Evolutionary conservation across 306 rosid species (phyloP).

Genomic region (Herpetospermum pedunculosum): DNA sequence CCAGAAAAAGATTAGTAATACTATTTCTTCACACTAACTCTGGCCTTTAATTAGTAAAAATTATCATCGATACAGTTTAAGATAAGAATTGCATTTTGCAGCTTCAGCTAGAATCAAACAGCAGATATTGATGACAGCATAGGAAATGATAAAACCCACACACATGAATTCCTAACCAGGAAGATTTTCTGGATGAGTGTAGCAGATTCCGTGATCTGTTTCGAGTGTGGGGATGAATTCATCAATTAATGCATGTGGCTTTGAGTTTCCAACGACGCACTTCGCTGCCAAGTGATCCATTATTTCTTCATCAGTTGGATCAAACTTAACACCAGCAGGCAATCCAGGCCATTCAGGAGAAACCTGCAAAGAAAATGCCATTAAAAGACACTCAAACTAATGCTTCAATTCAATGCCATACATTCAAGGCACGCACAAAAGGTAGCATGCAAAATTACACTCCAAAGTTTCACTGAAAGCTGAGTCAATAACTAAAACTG

Average conservation of each 20-base stretch:
- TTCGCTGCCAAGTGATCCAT: slow-evolving; percentile 70
- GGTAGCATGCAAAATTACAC: neutral
- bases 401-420: neutral
- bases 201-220: slow-evolving; percentile 57
- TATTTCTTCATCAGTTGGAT: slow-evolving; percentile 70
- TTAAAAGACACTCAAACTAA: neutral
- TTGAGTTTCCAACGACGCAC: slow-evolving; percentile 41
- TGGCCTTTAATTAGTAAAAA: neutral
- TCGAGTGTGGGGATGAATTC: slow-evolving; percentile 82
- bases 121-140: neutral
- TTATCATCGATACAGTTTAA: too few species aligned
- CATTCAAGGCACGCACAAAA: neutral
- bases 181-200: slow-evolving; percentile 80
- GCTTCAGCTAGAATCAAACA: too few species aligned
- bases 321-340: slow-evolving; percentile 85
- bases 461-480: neutral
- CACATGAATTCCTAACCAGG: slow-evolving; percentile 36
- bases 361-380: slow-evolving; percentile 36
- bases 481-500: neutral
- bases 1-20: neutral
- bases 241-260: slow-evolving; percentile 46
- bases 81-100: too few species aligned
- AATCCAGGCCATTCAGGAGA: slow-evolving; percentile 81
- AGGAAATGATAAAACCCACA: neutral
- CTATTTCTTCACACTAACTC: neutral